A percentile compares a stretch with the other conserved stretches of the same genome.
Evolutionary conservation across 495 filamentous ascomycete species (phyloP).

Genomic region (Neurospora terricola): DNA sequence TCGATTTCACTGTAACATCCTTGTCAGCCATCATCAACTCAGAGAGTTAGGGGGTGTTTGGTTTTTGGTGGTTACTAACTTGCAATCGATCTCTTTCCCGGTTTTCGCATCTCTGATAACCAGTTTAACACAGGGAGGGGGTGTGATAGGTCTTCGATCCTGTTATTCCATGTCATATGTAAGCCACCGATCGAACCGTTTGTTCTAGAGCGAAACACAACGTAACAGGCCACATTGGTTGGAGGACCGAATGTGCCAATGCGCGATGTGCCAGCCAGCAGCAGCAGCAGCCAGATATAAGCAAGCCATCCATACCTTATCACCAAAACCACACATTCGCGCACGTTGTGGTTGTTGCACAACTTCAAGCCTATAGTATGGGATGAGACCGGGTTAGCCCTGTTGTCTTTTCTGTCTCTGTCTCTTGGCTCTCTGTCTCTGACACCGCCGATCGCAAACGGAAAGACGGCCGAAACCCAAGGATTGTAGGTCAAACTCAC

Average conservation of each 20-base stretch:
- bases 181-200: background rate
- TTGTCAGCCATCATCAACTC: background rate
- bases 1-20: slow-evolving; percentile 46
- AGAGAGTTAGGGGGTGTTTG: background rate
- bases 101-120: slow-evolving; percentile 70
- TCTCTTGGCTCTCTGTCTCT: background rate
- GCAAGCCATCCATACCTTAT: slow-evolving; percentile 56
- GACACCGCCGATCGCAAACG: background rate
- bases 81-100: slow-evolving; percentile 80
- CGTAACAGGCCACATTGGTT: background rate
- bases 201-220: background rate
- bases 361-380: slow-evolving; percentile 55
- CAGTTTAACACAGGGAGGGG: slow-evolving; percentile 83
- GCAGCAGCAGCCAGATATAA: background rate
- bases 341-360: slow-evolving; percentile 90
- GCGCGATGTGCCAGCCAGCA: background rate
- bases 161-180: slow-evolving; percentile 22
- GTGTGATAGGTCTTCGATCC: slow-evolving; percentile 94
- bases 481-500: slow-evolving; percentile 12
- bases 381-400: slow-evolving; percentile 1
- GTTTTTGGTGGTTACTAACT: slow-evolving; percentile 46
- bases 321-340: slow-evolving; percentile 98
- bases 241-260: background rate
- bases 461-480: background rate
- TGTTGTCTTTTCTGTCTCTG: background rate